Percentiles rank a stretch among this genome's conserved stretches.
Evolutionary conservation across 257 asterid genomes (phyloP).

Genomic region (Fraxinus excelsior): DNA sequence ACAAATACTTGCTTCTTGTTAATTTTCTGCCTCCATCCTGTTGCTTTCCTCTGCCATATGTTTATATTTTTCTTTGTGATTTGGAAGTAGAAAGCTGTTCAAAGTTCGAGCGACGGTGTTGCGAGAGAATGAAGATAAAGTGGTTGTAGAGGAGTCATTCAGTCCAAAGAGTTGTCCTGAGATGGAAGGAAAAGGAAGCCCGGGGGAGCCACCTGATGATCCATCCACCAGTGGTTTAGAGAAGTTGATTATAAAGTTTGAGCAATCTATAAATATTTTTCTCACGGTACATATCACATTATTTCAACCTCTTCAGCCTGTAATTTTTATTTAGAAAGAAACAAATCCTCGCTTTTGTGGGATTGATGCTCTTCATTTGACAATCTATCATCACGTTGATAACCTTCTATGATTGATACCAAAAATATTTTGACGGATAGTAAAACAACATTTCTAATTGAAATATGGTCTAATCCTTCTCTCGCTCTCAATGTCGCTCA

Average conservation of each 20-base stretch:
- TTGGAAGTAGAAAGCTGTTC: constrained; percentile 37
- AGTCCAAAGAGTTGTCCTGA: constrained; percentile 59
- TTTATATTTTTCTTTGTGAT: constrained; percentile 22
- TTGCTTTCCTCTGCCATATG: constrained; percentile 7
- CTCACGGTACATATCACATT: constrained; percentile 59
- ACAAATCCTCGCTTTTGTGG: background rate
- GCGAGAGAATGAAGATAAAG: constrained; percentile 78
- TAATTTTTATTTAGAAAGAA: background rate
- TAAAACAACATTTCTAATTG: background rate
- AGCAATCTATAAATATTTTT: constrained; percentile 83
- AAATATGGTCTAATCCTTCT: background rate
- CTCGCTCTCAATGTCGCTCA: background rate
- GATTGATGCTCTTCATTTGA: background rate
- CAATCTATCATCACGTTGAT: background rate
- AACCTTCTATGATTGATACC: background rate
- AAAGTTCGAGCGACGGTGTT: constrained; percentile 63
- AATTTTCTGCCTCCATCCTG: background rate
- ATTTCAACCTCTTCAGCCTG: constrained; percentile 7
- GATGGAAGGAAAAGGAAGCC: constrained; percentile 45
- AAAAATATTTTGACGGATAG: background rate
- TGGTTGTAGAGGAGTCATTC: constrained; percentile 68
- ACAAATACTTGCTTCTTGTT: constrained; percentile 8
- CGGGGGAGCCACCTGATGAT: constrained; percentile 39
- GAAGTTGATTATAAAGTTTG: constrained; percentile 69
- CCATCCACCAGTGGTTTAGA: constrained; percentile 57